phyloP scores from a whole-genome alignment of 441 rosid species.

The Euphorbia schlechtendalii region DNA sequence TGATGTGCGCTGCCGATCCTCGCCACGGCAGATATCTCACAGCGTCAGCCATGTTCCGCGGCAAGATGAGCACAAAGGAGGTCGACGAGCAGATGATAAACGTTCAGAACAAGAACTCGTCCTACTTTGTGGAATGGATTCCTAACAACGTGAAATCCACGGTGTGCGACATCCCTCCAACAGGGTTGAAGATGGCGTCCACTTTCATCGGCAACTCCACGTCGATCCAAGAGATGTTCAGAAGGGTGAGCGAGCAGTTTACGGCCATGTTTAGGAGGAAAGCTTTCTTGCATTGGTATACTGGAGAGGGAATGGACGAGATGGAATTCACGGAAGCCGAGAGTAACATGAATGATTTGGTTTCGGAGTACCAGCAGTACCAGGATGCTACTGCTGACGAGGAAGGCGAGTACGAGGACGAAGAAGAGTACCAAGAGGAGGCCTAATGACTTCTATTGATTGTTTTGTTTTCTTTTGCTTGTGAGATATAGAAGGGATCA shows the following conservation, averaged over 20 bases:
- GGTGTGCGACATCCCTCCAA: conserved; percentile 52
- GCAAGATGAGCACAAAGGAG: too few relatives aligned
- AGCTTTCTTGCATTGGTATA: conserved; percentile 56
- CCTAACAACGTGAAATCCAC: conserved; percentile 49
- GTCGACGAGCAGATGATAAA: conserved; percentile 50
- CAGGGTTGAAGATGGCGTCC: conserved; percentile 45
- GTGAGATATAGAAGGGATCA: neutral
- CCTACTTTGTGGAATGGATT: conserved; percentile 53
- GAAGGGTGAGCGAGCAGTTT: conserved; percentile 51
- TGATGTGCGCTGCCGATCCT: too few relatives aligned
- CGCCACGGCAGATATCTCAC: too few relatives aligned
- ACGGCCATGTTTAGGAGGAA: conserved; percentile 54
- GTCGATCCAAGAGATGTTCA: conserved; percentile 15
- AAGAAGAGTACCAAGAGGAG: conserved; percentile 32
- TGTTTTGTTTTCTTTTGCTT: neutral
- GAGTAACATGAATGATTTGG: conserved; percentile 33
- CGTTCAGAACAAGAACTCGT: conserved; percentile 50
- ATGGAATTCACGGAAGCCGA: too few relatives aligned
- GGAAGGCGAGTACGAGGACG: conserved; percentile 23
- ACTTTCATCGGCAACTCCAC: conserved; percentile 49
- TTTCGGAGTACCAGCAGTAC: conserved; percentile 35
- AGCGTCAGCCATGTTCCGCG: too few relatives aligned
- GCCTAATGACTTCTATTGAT: conserved; percentile 13
- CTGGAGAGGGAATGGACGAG: conserved; percentile 52
- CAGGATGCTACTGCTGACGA: conserved; percentile 52